Evolutionary conservation across 2,329 filamentous ascomycete genomes (phyloP).

Genomic region (Alternaria dauci): DNA sequence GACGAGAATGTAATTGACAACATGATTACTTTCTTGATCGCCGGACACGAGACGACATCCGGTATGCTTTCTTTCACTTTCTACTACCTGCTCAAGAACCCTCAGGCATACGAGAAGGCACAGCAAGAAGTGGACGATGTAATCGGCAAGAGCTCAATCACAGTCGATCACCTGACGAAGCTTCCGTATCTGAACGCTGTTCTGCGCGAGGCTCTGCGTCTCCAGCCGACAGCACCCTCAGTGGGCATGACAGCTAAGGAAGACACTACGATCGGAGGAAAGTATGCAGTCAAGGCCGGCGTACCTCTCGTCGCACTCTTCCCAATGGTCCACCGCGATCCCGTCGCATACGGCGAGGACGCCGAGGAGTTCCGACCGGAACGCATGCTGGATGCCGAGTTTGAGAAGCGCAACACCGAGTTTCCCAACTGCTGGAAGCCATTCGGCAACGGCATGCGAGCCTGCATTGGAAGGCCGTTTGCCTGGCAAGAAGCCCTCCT

Average conservation of each 20-base stretch:
- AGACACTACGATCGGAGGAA: constrained; percentile 47
- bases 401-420: constrained; percentile 50
- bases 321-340: constrained; percentile 53
- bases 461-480: constrained; percentile 63
- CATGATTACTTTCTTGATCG: constrained; percentile 71
- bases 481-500: constrained; percentile 64
- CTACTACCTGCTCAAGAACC: constrained; percentile 63
- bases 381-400: constrained; percentile 57
- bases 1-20: constrained; percentile 72
- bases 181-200: constrained; percentile 65
- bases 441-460: constrained; percentile 63
- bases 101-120: constrained; percentile 57
- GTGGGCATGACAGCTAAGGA: constrained; percentile 52
- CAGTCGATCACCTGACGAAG: constrained; percentile 59
- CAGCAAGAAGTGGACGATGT: constrained; percentile 64
- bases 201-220: constrained; percentile 64
- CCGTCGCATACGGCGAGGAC: constrained; percentile 56
- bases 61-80: constrained; percentile 55
- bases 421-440: constrained; percentile 60
- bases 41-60: constrained; percentile 50
- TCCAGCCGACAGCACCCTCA: constrained; percentile 63
- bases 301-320: constrained; percentile 45
- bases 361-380: constrained; percentile 57
- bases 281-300: constrained; percentile 50
- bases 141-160: constrained; percentile 57